Percentiles rank a stretch among this genome's conserved stretches.
Evolutionary conservation across 139 green algal genomes (phyloP).

Genomic region (Coelastrella sp.): DNA sequence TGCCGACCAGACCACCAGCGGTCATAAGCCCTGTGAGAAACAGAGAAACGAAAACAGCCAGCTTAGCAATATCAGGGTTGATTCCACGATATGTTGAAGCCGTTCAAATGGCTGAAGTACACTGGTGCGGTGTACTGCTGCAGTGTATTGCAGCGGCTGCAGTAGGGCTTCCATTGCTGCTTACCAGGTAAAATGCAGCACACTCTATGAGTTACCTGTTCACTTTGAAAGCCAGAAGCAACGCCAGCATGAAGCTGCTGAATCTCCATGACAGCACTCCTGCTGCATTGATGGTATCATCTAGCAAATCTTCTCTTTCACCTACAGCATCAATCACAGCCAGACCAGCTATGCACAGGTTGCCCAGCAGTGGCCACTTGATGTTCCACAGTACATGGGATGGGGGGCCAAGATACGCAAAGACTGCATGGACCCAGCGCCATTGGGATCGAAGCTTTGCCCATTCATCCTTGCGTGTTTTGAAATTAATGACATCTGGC

Average conservation of each 20-base stretch:
- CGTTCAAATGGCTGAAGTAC: too few species aligned
- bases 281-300: background rate
- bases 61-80: background rate
- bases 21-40: background rate
- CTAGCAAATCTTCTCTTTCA: background rate
- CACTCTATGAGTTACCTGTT: background rate
- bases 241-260: background rate
- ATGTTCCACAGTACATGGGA: background rate
- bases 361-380: background rate
- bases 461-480: background rate
- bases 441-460: background rate
- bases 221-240: background rate
- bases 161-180: background rate
- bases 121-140: too few species aligned
- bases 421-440: background rate
- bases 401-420: background rate
- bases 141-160: too few species aligned
- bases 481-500: background rate
- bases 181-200: background rate
- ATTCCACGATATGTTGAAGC: too few species aligned
- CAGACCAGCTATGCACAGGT: background rate
- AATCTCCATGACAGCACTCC: background rate
- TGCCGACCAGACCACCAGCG: slow-evolving; percentile 2
- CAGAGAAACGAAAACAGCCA: background rate
- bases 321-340: background rate